Evolutionary conservation across 2,329 filamentous ascomycete genomes (phyloP).

Genomic region (Aspergillus sp.): DNA sequence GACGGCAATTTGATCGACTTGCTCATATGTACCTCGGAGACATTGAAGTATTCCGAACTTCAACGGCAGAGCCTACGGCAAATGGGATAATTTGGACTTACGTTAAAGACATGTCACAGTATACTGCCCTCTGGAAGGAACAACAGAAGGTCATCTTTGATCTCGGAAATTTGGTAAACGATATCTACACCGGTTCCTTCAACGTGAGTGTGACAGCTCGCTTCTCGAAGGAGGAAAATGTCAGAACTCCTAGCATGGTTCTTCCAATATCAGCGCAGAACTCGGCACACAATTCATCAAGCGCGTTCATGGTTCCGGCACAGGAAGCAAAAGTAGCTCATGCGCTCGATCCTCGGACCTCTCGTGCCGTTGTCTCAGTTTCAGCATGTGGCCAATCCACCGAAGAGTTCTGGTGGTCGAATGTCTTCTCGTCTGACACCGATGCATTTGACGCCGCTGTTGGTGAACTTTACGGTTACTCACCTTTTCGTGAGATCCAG

Average conservation of each 20-base stretch:
- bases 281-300: constrained; percentile 55
- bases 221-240: constrained; percentile 62
- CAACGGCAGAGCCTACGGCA: constrained; percentile 75
- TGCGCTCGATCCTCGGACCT: constrained; percentile 67
- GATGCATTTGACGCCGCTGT: constrained; percentile 62
- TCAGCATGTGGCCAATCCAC: constrained; percentile 74
- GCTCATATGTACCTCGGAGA: constrained; percentile 77
- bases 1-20: constrained; percentile 76
- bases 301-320: constrained; percentile 69
- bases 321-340: constrained; percentile 65
- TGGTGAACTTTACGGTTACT: constrained; percentile 67
- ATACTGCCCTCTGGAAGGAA: constrained; percentile 68
- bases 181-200: constrained; percentile 73
- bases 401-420: constrained; percentile 88
- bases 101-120: constrained; percentile 77
- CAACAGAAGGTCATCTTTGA: constrained; percentile 80
- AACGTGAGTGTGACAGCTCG: constrained; percentile 75
- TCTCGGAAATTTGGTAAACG: constrained; percentile 72
- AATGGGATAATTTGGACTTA: constrained; percentile 77
- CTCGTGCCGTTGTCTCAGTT: constrained; percentile 74
- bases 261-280: constrained; percentile 59
- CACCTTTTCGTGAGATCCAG: constrained; percentile 78
- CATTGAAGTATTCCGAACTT: constrained; percentile 80
- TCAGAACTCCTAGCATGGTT: constrained; percentile 63
- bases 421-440: constrained; percentile 68